Conservation (phyloP, 2,329 filamentous ascomycete genomes). For the Scortechinia acanthostroma region DNA sequence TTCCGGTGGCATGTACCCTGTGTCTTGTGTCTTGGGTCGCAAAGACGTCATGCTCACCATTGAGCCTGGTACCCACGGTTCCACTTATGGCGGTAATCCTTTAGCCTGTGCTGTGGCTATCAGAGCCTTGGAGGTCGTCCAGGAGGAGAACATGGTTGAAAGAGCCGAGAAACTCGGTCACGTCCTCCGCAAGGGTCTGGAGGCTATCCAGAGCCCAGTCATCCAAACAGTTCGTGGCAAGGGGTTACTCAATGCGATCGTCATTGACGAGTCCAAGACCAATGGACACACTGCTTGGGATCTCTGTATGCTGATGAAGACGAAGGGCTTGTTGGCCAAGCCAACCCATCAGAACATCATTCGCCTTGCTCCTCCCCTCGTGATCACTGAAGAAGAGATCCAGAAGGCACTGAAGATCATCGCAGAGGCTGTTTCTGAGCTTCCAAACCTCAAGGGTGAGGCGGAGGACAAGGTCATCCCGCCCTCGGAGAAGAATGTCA, state of each 20-base stretch:
- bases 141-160: slow-evolving; percentile 82
- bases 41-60: slow-evolving; percentile 92
- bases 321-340: slow-evolving; percentile 92
- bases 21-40: slow-evolving; percentile 80
- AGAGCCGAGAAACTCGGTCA: slow-evolving; percentile 75
- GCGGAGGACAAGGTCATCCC: not conserved
- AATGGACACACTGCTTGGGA: slow-evolving; percentile 90
- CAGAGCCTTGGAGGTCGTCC: slow-evolving; percentile 84
- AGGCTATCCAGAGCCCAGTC: slow-evolving; percentile 70
- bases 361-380: slow-evolving; percentile 87
- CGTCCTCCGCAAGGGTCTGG: slow-evolving; percentile 73
- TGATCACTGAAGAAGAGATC: slow-evolving; percentile 86
- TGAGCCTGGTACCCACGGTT: slow-evolving; percentile 93
- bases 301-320: slow-evolving; percentile 88
- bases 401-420: slow-evolving; percentile 73
- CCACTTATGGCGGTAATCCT: slow-evolving; percentile 96
- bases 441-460: slow-evolving; percentile 55
- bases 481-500: not conserved
- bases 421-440: slow-evolving; percentile 71
- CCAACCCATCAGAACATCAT: slow-evolving; percentile 98
- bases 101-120: slow-evolving; percentile 93
- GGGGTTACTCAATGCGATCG: slow-evolving; percentile 87
- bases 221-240: slow-evolving; percentile 82
- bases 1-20: slow-evolving; percentile 99
- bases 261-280: slow-evolving; percentile 85